These are phyloP conservation scores for Backusella circina DNA, from an alignment of 192 early-diverging fungal genomes.

Conservation along the genomic window DNA sequence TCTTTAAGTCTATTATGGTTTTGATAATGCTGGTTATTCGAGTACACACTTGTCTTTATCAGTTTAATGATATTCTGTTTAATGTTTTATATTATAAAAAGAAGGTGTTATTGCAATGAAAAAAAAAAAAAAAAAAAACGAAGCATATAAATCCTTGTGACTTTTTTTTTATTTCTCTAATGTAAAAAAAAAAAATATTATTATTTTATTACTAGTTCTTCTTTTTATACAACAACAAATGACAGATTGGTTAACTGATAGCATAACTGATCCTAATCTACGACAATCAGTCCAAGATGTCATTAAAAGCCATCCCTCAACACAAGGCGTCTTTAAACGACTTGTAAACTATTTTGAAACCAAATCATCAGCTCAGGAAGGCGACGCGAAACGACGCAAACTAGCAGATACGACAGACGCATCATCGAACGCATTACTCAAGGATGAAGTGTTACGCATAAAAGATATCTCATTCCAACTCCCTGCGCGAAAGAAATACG, in stretches of 20 bases:
- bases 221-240: background rate
- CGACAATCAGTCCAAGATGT: conserved; percentile 1
- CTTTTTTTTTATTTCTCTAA: no score
- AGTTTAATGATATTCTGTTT: no score
- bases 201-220: background rate
- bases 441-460: background rate
- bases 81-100: no score
- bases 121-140: no score
- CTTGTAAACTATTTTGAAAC: background rate
- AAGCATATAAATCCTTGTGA: no score
- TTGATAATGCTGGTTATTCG: no score
- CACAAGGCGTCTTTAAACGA: background rate
- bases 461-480: conserved; percentile 7
- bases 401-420: background rate
- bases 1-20: no score
- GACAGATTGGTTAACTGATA: conserved; percentile 10
- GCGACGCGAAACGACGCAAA: background rate
- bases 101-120: no score
- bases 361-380: background rate
- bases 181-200: background rate
- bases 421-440: background rate
- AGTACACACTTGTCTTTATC: no score
- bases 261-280: conserved; percentile 2
- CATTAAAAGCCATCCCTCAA: background rate
- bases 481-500: conserved; percentile 1